Base-by-base conservation (phyloP, 164 flowering plant genomes). In the Macadamia integrifolia region DNA sequence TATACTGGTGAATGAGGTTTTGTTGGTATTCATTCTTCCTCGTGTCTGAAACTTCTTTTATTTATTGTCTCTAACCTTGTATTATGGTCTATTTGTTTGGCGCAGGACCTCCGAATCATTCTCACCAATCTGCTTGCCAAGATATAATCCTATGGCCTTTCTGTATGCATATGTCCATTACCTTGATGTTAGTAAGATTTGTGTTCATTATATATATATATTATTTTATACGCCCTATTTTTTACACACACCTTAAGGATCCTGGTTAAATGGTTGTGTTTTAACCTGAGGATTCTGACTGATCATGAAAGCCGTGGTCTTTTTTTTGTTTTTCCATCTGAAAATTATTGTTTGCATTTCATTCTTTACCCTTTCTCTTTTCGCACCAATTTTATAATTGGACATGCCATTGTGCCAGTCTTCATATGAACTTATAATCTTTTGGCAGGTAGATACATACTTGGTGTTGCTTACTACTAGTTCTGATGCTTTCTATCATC, bases 91-190 rank as follows among this genome's bases (percentile, higher is more conserved):
- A 35, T 68, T 46, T 58, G 14, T 60, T 73, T 74, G 69, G 12
- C 84, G 88, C 96, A 95, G 99, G 90, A 90, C 97, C 48, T 95
- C 99, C 59, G 99, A 95, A 81, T 90, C 96, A 23, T 95, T 95
- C 79, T 89, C 97, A 43, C 99, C 99, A 70, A 91, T 95, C 68
- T 95, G 99, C 84, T 79, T 95, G 69, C 99, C 98, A 75, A 89
- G 96, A 92, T 94, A 88, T 75, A 94, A 94, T 76, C 85, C 99
- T 28, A 86, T 89, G 96, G 97, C 99, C 9, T 92, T 94, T 83
- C 73, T 94, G 61, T 87, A 92, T 86, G 94, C 98, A 40, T 92
- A 94, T 78, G 93, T 94, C 61, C 86, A 90, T 73, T 94, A 80
- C 75, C 72, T 94, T 75, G 99, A 94, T 80, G 99, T 94, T 76